phyloP scores from a whole-genome alignment of 768 basidiomycete genomes.

The Boletus vinaceobasis region DNA sequence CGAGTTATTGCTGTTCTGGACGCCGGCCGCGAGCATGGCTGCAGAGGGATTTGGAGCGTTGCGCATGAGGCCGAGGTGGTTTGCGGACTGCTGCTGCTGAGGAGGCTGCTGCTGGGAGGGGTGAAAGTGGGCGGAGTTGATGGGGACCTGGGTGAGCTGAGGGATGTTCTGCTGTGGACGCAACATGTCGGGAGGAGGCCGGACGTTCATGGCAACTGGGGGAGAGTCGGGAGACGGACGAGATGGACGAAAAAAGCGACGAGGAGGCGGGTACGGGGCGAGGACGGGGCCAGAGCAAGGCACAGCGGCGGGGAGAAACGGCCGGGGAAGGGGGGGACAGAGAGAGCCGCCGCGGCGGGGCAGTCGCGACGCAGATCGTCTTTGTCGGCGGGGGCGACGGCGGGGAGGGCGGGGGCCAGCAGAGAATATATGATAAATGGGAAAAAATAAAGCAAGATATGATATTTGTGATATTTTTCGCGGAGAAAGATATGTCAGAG shows the following conservation, averaged over 20 bases:
- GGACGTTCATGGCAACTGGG: constrained; percentile 45
- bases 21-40: constrained; percentile 35
- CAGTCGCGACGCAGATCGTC: constrained; percentile 20
- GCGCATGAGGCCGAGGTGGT: constrained; percentile 37
- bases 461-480: constrained; percentile 27
- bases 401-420: neutral
- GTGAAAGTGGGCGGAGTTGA: constrained; percentile 33
- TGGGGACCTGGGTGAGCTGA: constrained; percentile 39
- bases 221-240: constrained; percentile 2
- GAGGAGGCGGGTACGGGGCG: neutral
- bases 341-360: constrained; percentile 8
- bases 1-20: constrained; percentile 25
- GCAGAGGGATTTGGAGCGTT: constrained; percentile 36
- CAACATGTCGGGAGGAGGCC: constrained; percentile 42
- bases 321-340: constrained; percentile 1
- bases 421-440: constrained; percentile 11
- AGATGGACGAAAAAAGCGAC: constrained; percentile 3
- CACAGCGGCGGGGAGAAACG: neutral
- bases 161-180: constrained; percentile 40
- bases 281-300: neutral
- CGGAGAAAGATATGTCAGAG: constrained; percentile 26
- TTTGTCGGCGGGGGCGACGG: neutral
- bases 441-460: constrained; percentile 26
- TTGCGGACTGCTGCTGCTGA: constrained; percentile 32
- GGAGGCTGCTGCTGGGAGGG: constrained; percentile 37